Percentiles rank a stretch among this genome's conserved stretches.
These are phyloP conservation scores for Apiotrichum veenhuisii DNA, from an alignment of 1,284 basidiomycete genomes.

Conservation along the genomic window DNA sequence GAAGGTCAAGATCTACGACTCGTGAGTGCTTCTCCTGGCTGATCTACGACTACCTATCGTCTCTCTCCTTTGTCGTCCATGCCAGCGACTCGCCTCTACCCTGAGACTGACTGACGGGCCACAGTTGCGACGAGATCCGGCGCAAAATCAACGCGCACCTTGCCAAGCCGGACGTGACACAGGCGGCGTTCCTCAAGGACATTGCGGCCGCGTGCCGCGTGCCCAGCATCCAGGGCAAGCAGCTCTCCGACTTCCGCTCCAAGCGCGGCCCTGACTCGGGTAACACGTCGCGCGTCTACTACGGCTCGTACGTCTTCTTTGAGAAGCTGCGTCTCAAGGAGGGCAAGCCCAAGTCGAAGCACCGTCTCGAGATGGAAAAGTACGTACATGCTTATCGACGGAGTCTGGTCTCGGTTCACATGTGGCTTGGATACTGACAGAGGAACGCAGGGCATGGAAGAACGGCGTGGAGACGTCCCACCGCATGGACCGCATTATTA, in stretches of 20 bases:
- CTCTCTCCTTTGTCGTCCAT: not conserved
- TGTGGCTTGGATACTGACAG: no score
- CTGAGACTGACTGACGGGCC: no score
- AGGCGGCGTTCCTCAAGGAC: slow-evolving; percentile 5
- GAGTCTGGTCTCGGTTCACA: no score
- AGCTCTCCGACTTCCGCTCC: slow-evolving; percentile 9
- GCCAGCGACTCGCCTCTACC: not conserved
- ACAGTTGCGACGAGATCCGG: slow-evolving; percentile 6
- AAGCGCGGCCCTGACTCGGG: slow-evolving; percentile 1
- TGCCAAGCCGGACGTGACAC: not conserved
- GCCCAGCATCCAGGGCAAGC: slow-evolving; percentile 11
- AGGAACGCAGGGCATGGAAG: not conserved
- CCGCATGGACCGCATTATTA: no score
- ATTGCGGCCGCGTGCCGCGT: slow-evolving; percentile 12
- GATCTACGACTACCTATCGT: no score
- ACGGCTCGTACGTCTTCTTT: slow-evolving; percentile 10
- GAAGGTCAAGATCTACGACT: slow-evolving; percentile 2
- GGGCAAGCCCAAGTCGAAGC: slow-evolving; percentile 2
- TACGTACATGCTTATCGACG: no score
- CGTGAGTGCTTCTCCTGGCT: not conserved
- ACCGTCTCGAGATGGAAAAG: slow-evolving; percentile 8
- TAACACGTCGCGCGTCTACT: slow-evolving; percentile 10
- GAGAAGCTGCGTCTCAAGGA: slow-evolving; percentile 5
- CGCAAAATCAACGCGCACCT: slow-evolving; percentile 7
- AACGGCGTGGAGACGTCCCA: slow-evolving; percentile 1